Conservation (phyloP, 2,329 filamentous ascomycete genomes). For the Curvularia sp. region DNA sequence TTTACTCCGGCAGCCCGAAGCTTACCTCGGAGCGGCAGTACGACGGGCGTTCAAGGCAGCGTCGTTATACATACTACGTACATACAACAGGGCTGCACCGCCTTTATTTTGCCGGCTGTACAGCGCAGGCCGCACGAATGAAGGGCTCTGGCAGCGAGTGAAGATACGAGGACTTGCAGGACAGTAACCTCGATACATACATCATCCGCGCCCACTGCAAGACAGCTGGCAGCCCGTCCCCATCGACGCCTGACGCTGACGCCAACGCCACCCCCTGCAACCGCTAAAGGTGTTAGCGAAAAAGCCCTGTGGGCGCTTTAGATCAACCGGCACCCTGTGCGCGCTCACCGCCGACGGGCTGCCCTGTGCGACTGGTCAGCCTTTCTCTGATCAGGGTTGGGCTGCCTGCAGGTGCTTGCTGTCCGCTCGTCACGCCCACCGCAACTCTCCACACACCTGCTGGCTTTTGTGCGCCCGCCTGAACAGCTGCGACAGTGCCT, state of each 20-base stretch:
- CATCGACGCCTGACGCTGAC: conserved; percentile 36
- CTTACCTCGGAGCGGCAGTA: conserved; percentile 23
- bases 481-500: conserved; percentile 45
- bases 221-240: conserved; percentile 39
- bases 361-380: conserved; percentile 40
- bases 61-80: not conserved
- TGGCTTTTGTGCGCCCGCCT: conserved; percentile 35
- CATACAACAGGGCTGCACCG: conserved; percentile 6
- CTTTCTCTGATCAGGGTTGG: conserved; percentile 32
- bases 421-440: conserved; percentile 41
- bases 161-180: not conserved
- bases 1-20: conserved; percentile 20
- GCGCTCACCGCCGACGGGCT: conserved; percentile 44
- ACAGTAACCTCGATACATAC: not conserved
- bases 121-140: conserved; percentile 5
- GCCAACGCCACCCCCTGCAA: conserved; percentile 24
- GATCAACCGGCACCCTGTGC: conserved; percentile 41
- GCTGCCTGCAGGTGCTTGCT: conserved; percentile 41
- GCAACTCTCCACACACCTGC: conserved; percentile 35
- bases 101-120: conserved; percentile 22
- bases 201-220: conserved; percentile 25
- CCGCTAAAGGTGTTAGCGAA: conserved; percentile 32
- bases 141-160: not conserved
- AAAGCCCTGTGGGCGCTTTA: conserved; percentile 34
- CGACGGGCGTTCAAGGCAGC: no score